A percentile compares a stretch with the other conserved stretches of the same genome.
Evolutionary conservation across 2,329 filamentous ascomycete genomes (phyloP).

Genomic region (Talaromyces islandicus): DNA sequence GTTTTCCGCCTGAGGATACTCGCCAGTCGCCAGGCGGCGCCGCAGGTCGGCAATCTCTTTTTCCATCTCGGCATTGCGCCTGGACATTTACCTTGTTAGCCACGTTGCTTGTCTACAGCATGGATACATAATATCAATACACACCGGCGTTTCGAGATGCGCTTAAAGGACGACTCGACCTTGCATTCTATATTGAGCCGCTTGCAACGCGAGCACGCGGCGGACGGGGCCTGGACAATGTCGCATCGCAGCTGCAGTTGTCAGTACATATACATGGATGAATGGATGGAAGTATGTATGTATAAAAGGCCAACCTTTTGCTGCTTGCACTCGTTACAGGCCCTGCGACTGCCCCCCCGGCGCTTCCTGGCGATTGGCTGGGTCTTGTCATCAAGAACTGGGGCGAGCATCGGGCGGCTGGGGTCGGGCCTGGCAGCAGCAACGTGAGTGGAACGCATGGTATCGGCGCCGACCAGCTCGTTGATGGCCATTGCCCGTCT

Average conservation of each 20-base stretch:
- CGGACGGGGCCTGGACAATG: conserved; percentile 58
- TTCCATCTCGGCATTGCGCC: conserved; percentile 59
- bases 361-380: conserved; percentile 44
- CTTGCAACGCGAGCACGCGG: conserved; percentile 54
- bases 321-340: conserved; percentile 63
- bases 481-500: conserved; percentile 5
- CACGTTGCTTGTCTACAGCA: neutral
- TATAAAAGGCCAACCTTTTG: conserved; percentile 50
- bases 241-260: conserved; percentile 55
- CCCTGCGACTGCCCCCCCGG: conserved; percentile 41
- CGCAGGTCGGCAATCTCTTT: conserved; percentile 47
- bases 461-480: conserved; percentile 1
- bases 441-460: conserved; percentile 5
- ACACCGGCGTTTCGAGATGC: conserved; percentile 55
- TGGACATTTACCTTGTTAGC: conserved; percentile 21
- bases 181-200: conserved; percentile 58
- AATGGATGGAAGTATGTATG: conserved; percentile 5
- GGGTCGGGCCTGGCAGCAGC: neutral
- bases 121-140: neutral
- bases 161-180: conserved; percentile 61
- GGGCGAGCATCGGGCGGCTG: conserved; percentile 4
- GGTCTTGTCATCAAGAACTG: conserved; percentile 21
- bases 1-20: conserved; percentile 20
- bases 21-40: conserved; percentile 34
- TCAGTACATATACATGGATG: neutral